phyloP scores from a whole-genome alignment of 371 early-diverging fungal species.

The Mucor saturninus region DNA sequence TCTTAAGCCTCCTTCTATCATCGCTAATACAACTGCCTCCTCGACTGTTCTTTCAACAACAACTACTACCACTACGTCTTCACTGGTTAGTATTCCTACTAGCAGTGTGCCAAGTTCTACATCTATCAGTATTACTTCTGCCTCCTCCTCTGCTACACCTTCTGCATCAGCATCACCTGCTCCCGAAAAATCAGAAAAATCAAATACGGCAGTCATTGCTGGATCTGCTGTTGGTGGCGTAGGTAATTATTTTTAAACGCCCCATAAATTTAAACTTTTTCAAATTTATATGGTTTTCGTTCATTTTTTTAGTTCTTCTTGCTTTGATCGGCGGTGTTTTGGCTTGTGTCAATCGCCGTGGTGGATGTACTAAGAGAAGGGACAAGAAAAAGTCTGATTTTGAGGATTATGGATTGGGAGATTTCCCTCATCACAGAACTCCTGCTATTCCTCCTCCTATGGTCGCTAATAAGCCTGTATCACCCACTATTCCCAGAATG shows the following conservation, averaged over 20 bases:
- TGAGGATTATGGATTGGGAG: conserved; percentile 52
- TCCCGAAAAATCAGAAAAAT: neutral
- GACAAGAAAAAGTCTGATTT: conserved; percentile 39
- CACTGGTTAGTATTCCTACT: conserved; percentile 2
- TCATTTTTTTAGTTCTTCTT: conserved; percentile 35
- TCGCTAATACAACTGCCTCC: neutral
- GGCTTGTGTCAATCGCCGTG: conserved; percentile 41
- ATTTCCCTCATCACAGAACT: conserved; percentile 46
- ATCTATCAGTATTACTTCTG: conserved; percentile 3
- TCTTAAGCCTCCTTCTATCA: conserved; percentile 9
- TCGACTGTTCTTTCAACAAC: neutral
- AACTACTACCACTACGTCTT: neutral
- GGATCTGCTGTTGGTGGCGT: conserved; percentile 32
- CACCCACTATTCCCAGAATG: conserved; percentile 46
- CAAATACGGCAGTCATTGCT: conserved; percentile 23
- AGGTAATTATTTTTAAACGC: conserved; percentile 16
- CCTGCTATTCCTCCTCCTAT: conserved; percentile 18
- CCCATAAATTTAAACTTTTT: neutral
- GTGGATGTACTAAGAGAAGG: conserved; percentile 34
- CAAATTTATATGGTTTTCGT: neutral
- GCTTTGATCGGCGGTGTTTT: conserved; percentile 51
- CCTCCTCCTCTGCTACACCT: conserved; percentile 1
- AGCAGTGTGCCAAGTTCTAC: neutral
- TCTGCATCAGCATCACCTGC: conserved; percentile 5
- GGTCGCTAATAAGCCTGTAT: conserved; percentile 19